These are phyloP conservation scores for Fennellomyces sp. DNA, from an alignment of 371 early-diverging fungal genomes.

Conservation along the genomic window DNA sequence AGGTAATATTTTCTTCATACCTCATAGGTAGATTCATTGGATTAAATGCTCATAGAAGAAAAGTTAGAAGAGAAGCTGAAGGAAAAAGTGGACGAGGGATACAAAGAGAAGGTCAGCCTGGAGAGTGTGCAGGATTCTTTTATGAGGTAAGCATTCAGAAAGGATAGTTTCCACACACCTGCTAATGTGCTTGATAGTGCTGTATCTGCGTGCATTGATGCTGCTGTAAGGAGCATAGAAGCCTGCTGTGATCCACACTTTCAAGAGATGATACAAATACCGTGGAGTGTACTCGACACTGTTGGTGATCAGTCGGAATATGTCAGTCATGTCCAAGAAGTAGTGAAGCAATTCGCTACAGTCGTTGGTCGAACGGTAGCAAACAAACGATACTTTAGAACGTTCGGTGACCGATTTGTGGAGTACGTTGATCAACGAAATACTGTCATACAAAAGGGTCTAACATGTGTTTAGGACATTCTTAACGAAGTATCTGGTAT, in stretches of 20 bases:
- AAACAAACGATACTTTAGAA: conserved; percentile 76
- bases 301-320: conserved; percentile 96
- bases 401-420: conserved; percentile 90
- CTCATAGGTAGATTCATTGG: neutral
- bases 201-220: conserved; percentile 60
- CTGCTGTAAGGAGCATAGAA: conserved; percentile 70
- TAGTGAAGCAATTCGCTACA: conserved; percentile 51
- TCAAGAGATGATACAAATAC: conserved; percentile 67
- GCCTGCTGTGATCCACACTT: conserved; percentile 68
- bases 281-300: conserved; percentile 81
- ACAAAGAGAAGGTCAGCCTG: conserved; percentile 81
- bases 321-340: conserved; percentile 66
- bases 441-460: neutral
- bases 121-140: conserved; percentile 76
- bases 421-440: conserved; percentile 58
- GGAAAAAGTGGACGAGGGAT: conserved; percentile 74
- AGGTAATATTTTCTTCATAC: conserved; percentile 54
- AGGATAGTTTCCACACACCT: neutral
- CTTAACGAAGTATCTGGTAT: conserved; percentile 60
- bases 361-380: conserved; percentile 65
- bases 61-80: conserved; percentile 22
- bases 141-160: too few relatives aligned
- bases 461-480: conserved; percentile 54
- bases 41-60: neutral
- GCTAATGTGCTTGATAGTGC: conserved; percentile 38